Evolutionary conservation across 2,329 filamentous ascomycete species (phyloP).

Genomic region (Fusarium equiseti): DNA sequence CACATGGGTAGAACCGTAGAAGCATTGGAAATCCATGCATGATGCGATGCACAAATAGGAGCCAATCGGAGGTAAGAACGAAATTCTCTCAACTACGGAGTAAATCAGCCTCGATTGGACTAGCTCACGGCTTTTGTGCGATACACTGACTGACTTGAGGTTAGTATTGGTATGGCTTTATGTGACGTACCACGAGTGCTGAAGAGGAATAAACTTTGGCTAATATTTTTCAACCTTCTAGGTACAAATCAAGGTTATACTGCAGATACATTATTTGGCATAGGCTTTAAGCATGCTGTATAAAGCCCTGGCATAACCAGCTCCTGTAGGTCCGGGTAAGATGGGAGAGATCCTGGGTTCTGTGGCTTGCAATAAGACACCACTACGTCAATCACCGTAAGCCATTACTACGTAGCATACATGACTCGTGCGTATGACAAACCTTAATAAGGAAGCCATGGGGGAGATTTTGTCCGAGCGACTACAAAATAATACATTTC

Average conservation of each 20-base stretch:
- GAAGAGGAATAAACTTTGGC: background rate
- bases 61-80: background rate
- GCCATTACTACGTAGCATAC: background rate
- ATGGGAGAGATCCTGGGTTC: background rate
- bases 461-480: background rate
- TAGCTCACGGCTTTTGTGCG: background rate
- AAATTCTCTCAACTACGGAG: background rate
- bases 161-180: background rate
- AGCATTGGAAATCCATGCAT: background rate
- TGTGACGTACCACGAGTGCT: background rate
- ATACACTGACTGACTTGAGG: background rate
- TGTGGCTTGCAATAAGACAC: background rate
- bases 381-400: background rate
- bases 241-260: background rate
- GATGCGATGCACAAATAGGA: background rate
- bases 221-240: background rate
- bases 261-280: background rate
- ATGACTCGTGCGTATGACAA: background rate
- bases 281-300: background rate
- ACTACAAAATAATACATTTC: background rate
- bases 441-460: background rate
- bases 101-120: background rate
- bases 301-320: background rate
- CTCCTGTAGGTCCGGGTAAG: background rate
- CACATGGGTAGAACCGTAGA: background rate